Evolutionary conservation across 1,284 basidiomycete genomes (phyloP), one percentile per base, ranked within the genome.

Genomic region (Microbotryum intermedium): DNA sequence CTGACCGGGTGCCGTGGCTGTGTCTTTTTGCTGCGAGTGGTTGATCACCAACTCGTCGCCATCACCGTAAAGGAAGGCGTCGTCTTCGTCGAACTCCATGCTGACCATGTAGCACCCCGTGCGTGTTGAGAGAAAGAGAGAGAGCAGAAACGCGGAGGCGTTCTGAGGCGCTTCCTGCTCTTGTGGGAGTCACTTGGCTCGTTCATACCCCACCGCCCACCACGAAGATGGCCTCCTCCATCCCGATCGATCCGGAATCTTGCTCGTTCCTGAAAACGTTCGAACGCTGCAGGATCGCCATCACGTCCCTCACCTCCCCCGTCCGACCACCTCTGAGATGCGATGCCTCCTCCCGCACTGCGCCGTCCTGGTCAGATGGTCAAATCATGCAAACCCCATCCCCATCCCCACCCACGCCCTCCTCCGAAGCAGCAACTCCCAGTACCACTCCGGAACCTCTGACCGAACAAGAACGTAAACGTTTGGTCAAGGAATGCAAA

Each of bases 401-500:
- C 13, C 20, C n/a, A n/a, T n/a, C n/a, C n/a, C n/a, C n/a, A n/a
- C n/a, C 25, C 11, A 23, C 46, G 16, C 9, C 23, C 2, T 18
- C 21, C 13, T 10, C 23, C 1, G 13, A 29, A 16, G 5, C 6
- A 5, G 50, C 13, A 1, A 26, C 9, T 20, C n/a, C n/a, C n/a
- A n/a, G n/a, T n/a, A 43, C 44, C 10, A 43, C 21, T 6, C 21
- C 34, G 2, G 44, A n/a, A 7, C 42, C 23, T 4, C 51, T 52
- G 30, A 46, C 53, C 7, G 57, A 59, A 20, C 18, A 9, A 1
- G 57, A 68, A 4, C 52, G 53, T 7, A 57, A 61, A 30, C 42
- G 58, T 0, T 58, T 62, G 13, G 50, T 34, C 9, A 51, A 57
- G 4, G 66, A 68, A n/a, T 79, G 78, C 75, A 74, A 74, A 55